Base-by-base conservation (phyloP, 768 basidiomycete species). In the Russula brevipes region DNA sequence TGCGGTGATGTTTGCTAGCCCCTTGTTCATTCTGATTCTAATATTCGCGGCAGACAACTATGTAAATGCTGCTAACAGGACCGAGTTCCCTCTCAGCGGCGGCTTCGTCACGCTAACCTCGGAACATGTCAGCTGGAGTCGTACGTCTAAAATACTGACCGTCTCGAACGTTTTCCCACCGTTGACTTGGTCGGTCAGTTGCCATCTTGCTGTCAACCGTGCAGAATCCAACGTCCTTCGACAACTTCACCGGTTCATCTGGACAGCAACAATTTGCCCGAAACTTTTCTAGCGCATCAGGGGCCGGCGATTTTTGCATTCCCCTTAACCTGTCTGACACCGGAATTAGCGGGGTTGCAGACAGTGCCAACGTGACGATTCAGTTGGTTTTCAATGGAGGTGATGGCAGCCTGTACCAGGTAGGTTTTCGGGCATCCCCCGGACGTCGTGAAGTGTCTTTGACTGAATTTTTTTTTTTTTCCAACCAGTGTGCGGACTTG, bases 291-390 rank as follows among this genome's bases (percentile, higher is more conserved):
- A 71, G 79, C 63, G 72, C 77, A 35, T 72, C 69, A 16, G 84
- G 85, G 19, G 83, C 84, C 68, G 91, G 92, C 14, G 61, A 68
- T 1, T 82, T 78, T 69, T 94, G 93, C 72, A 77, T 89, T 61
- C 82, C 84, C 1, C 78, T 94, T 60, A 76, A 90, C 71, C 75
- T 93, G 55, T 71, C 77, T 1, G 69, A 74, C 0, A 75, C 83
- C 45, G 76, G 77, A 39, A 75, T 89, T 35, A 72, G 75, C 39
- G 81, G 79, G 14, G 70, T 88, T 54, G 72, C 75, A 58, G 79
- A 86, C 62, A 89, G 90, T 9, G 78, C 83, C 19, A 86, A 90
- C 66, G 85, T 89, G 44, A 92, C 92, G 1, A 76, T 94, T 53
- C 85, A 89, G 73, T 69, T 91, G 30, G 66, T 82, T 35, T 92